Base-by-base conservation (phyloP, 768 basidiomycete species). In the Trametes coccinea region DNA sequence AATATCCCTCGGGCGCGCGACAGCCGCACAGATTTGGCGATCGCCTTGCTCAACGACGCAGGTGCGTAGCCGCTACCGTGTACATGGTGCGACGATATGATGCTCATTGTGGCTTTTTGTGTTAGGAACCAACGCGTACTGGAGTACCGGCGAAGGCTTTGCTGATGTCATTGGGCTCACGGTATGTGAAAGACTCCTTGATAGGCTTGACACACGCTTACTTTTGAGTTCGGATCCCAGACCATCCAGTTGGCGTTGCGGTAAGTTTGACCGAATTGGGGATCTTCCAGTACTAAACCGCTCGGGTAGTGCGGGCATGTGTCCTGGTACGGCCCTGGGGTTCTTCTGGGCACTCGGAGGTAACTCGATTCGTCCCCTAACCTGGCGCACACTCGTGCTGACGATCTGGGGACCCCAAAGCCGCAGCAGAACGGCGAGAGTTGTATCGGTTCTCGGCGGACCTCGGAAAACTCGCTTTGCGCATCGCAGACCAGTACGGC, bases 291-390 rank as follows among this genome's bases (percentile, higher is more conserved):
- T 30, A 17, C 61, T 62, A 34, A 62, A 22, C 29, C 5, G 39
- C 44, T 51, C 43, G 49, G 22, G 49, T 52, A 89, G 86, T 30
- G 82, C 80, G 56, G 89, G 88, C 5, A 86, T 91, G 78, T 80
- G 85, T 6, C 81, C 87, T 14, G 87, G 87, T 4, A 85, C 86
- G 7, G 83, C 86, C 0, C 72, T 87, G 16, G 89, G 89, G 5
- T 87, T 91, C 72, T 87, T 90, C 68, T 90, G 86, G 86, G 82
- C 84, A 13, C 74, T 88, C 5, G 84, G 82, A 70, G 85, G 87
- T 86, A 53, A 30, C 66, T 31, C 57, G 48, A 59, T 59, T 9
- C n/a, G 16, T 10, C 31, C n/a, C 57, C 30, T 11, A 30, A 0
- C 11, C 3, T 27, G 8, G 13, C 1, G 30, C 72, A 46, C 50